Conservation (phyloP, 139 green algal genomes). For the Chlamydomonas sp. region DNA sequence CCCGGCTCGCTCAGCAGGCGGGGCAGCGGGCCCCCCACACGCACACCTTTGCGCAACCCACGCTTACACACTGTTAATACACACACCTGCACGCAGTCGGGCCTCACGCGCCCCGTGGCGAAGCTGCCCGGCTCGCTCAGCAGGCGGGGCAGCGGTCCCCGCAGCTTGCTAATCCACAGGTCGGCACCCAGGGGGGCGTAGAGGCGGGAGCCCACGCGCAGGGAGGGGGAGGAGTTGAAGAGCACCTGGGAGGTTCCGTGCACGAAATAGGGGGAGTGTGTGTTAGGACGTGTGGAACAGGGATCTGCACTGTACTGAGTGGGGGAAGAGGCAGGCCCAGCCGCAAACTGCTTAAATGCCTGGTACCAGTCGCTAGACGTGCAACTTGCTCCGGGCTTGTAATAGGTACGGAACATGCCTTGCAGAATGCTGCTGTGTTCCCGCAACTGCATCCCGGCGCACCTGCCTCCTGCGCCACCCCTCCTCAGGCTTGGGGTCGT, state of each 20-base stretch:
- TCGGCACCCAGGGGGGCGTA: constrained; percentile 62
- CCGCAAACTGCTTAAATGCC: too few relatives aligned
- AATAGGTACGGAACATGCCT: too few relatives aligned
- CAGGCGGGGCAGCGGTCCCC: constrained; percentile 45
- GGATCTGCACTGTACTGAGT: too few relatives aligned
- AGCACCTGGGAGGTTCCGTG: constrained; percentile 7
- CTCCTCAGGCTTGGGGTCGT: constrained; percentile 38
- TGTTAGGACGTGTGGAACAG: too few relatives aligned
- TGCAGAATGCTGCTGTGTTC: too few relatives aligned
- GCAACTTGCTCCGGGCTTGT: too few relatives aligned
- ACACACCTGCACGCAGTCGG: constrained; percentile 58
- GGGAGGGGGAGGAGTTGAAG: constrained; percentile 29
- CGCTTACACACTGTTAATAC: too few relatives aligned
- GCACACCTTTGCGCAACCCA: neutral
- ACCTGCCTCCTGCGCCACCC: constrained; percentile 20
- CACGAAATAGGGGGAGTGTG: too few relatives aligned
- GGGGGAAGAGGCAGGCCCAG: too few relatives aligned
- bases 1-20: constrained; percentile 48
- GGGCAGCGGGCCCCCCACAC: constrained; percentile 11
- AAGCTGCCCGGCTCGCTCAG: constrained; percentile 61
- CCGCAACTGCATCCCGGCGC: too few relatives aligned
- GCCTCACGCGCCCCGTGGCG: constrained; percentile 62
- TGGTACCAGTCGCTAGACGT: too few relatives aligned
- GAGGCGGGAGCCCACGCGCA: constrained; percentile 50
- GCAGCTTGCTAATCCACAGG: constrained; percentile 73